A percentile compares a stretch with the other conserved stretches of the same genome.
Evolutionary conservation across 495 filamentous ascomycete species (phyloP).

Genomic region (Hypomontagnella monticulosa): DNA sequence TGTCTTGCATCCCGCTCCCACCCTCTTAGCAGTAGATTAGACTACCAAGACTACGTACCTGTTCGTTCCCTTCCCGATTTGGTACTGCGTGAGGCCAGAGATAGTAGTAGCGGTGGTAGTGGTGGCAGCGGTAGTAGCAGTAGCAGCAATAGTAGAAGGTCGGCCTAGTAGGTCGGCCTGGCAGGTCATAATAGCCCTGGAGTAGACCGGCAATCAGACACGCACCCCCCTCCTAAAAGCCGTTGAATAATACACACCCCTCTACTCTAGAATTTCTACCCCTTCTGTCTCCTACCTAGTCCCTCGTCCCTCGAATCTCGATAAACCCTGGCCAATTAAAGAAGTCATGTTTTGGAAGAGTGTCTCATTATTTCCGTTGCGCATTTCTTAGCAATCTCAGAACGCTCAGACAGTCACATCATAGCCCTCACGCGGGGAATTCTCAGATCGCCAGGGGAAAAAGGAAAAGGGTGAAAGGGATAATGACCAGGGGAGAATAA

Average conservation of each 20-base stretch:
- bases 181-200: conserved; percentile 6
- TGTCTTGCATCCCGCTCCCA: conserved; percentile 38
- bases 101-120: conserved; percentile 25
- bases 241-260: conserved; percentile 44
- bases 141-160: conserved; percentile 11
- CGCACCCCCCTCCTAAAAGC: conserved; percentile 43
- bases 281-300: conserved; percentile 33
- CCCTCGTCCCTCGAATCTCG: conserved; percentile 41
- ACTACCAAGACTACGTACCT: conserved; percentile 2
- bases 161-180: conserved; percentile 27
- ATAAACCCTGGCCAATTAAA: conserved; percentile 46
- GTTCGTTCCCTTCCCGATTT: conserved; percentile 33
- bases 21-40: conserved; percentile 19
- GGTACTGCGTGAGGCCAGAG: conserved; percentile 40
- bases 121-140: not conserved
- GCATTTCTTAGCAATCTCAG: conserved; percentile 44
- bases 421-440: conserved; percentile 40
- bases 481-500: not conserved
- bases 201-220: conserved; percentile 45
- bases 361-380: conserved; percentile 47
- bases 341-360: conserved; percentile 34
- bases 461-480: conserved; percentile 9
- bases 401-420: conserved; percentile 44
- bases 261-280: conserved; percentile 14
- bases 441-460: conserved; percentile 40